phyloP scores from a whole-genome alignment of 495 filamentous ascomycete genomes.

The Penicillium riverlandense region DNA sequence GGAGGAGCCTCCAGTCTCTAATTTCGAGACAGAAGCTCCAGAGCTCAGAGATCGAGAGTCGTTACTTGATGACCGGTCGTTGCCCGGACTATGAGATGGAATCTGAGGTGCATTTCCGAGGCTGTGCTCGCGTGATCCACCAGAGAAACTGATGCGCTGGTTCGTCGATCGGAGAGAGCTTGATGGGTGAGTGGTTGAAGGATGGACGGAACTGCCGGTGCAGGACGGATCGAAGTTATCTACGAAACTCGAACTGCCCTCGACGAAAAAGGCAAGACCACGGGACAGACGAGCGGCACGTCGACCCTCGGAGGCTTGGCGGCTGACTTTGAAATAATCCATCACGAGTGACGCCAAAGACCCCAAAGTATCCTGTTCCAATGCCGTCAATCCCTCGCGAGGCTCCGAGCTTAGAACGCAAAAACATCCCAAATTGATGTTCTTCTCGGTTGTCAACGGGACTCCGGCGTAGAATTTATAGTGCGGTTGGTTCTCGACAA shows the following conservation, averaged over 20 bases:
- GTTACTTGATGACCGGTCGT: conserved; percentile 16
- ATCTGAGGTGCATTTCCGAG: conserved; percentile 16
- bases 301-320: conserved; percentile 49
- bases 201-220: conserved; percentile 13
- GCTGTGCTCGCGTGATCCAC: conserved; percentile 22
- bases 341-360: conserved; percentile 51
- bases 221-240: conserved; percentile 22
- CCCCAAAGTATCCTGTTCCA: conserved; percentile 35
- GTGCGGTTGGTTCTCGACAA: conserved; percentile 32
- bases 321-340: conserved; percentile 53
- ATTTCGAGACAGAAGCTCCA: conserved; percentile 17
- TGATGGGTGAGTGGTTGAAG: conserved; percentile 18
- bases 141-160: conserved; percentile 19
- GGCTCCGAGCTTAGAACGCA: conserved; percentile 53
- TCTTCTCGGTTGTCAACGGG: conserved; percentile 54
- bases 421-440: conserved; percentile 64
- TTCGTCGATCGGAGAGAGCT: conserved; percentile 19
- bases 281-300: conserved; percentile 52
- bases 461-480: conserved; percentile 46
- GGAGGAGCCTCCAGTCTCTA: conserved; percentile 10
- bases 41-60: conserved; percentile 27
- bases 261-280: conserved; percentile 58
- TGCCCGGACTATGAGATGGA: conserved; percentile 11
- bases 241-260: conserved; percentile 42
- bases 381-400: conserved; percentile 23